A percentile compares a stretch with the other conserved stretches of the same genome.
phyloP scores from a whole-genome alignment of 306 rosid genomes.

The Castanopsis chinensis region DNA sequence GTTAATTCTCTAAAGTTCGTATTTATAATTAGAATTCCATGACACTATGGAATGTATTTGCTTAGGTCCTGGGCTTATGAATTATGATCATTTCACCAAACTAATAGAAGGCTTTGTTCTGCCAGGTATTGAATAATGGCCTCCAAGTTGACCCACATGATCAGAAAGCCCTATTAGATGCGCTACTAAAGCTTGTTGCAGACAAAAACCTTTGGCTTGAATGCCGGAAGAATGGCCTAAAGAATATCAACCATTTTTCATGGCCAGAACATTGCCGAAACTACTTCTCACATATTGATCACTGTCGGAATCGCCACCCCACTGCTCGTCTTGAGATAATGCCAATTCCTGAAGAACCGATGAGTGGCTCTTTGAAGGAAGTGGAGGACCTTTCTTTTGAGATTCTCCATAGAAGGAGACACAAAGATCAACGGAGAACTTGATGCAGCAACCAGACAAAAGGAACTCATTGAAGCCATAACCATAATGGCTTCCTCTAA shows the following conservation, averaged over 20 bases:
- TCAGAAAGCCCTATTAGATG: slow-evolving; percentile 72
- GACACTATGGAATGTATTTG: background rate
- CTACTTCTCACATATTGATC: slow-evolving; percentile 76
- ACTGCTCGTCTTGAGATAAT: slow-evolving; percentile 57
- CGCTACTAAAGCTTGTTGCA: slow-evolving; percentile 73
- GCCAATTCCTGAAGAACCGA: slow-evolving; percentile 67
- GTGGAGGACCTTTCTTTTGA: slow-evolving; percentile 71
- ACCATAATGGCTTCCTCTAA: slow-evolving; percentile 43
- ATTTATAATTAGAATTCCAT: background rate
- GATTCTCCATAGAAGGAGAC: slow-evolving; percentile 71
- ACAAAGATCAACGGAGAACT: slow-evolving; percentile 44
- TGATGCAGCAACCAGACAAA: slow-evolving; percentile 61
- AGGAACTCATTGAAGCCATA: slow-evolving; percentile 71
- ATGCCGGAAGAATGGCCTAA: slow-evolving; percentile 75
- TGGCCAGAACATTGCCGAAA: slow-evolving; percentile 85
- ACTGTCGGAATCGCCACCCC: slow-evolving; percentile 55
- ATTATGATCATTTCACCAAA: background rate
- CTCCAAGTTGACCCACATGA: slow-evolving; percentile 81
- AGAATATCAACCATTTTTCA: slow-evolving; percentile 73
- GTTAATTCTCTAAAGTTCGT: background rate
- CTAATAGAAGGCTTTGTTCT: slow-evolving; percentile 8
- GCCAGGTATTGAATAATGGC: slow-evolving; percentile 70
- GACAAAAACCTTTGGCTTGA: slow-evolving; percentile 75
- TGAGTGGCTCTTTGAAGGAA: slow-evolving; percentile 72
- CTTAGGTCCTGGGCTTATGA: background rate